Evolutionary conservation across 495 filamentous ascomycete genomes (phyloP).

Genomic region (Tirmania nivea): DNA sequence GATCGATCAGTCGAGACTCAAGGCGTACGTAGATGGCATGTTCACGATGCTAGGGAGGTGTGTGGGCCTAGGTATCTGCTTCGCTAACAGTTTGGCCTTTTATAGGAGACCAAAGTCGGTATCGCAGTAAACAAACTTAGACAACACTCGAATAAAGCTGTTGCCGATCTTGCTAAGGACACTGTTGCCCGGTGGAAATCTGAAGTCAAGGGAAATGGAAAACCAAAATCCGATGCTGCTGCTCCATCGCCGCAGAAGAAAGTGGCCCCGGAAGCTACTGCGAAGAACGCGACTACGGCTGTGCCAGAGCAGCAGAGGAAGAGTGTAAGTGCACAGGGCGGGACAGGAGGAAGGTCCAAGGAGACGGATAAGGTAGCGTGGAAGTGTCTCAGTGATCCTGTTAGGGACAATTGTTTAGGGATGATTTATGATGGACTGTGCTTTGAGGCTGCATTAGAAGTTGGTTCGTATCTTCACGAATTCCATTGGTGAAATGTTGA

Average conservation of each 20-base stretch:
- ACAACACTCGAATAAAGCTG: slow-evolving; percentile 48
- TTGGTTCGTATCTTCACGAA: slow-evolving; percentile 16
- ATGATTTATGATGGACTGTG: slow-evolving; percentile 72
- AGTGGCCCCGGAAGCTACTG: slow-evolving; percentile 22
- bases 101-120: slow-evolving; percentile 69
- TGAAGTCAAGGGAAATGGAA: slow-evolving; percentile 38
- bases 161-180: slow-evolving; percentile 49
- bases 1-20: too few species aligned
- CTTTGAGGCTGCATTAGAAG: slow-evolving; percentile 29
- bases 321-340: slow-evolving; percentile 38
- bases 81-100: background rate
- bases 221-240: slow-evolving; percentile 37
- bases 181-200: slow-evolving; percentile 77
- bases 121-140: slow-evolving; percentile 70
- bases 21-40: too few species aligned
- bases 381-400: slow-evolving; percentile 42
- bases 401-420: slow-evolving; percentile 64
- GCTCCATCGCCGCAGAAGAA: slow-evolving; percentile 25
- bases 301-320: slow-evolving; percentile 23
- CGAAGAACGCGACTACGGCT: slow-evolving; percentile 24
- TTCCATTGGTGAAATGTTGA: too few species aligned
- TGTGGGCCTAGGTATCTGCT: too few species aligned
- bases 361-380: slow-evolving; percentile 57
- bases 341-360: slow-evolving; percentile 56
- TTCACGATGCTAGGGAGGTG: too few species aligned